Evolutionary conservation across 225 moss, liverwort and hornwort genomes (phyloP), one percentile per base, ranked within the genome.

Genomic region (Asterella californica): DNA sequence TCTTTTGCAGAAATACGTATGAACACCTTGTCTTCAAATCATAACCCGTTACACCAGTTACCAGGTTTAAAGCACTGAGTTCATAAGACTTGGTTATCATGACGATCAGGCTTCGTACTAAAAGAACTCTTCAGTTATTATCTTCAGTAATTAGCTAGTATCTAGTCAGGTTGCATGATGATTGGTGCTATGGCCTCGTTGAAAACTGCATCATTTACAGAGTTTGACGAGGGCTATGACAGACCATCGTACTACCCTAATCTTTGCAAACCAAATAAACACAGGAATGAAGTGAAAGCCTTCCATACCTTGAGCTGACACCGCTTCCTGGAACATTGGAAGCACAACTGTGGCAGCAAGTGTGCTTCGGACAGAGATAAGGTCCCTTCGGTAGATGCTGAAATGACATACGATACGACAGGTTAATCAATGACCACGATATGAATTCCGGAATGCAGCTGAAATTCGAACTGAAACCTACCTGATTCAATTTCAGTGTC

Each of bases 381-480:
- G 97, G 94, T 9, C 97, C 94, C 81, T 93, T 99, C 38, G 93
- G 92, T 48, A 93, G 91, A 72, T 95, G 93, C 92, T 93, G 90
- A 82, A 83, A 83, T 75, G 45, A 70, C 71, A 62, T 14, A 42
- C 36, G 8, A 75, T 24, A 59, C 37, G 36, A 38, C 37, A 21
- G 65, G 36, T 57, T 57, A 21, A 46, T 70, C 67, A 70, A 57
- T 76, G 52, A 36, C 32, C 75, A 22, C 37, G 25, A 37, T 34
- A 25, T 24, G 37, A 70, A 37, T 4, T 54, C 54, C 1, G 25
- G 2, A 50, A 50, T 17, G n/a, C 6, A 72, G 47, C 8, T 45
- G 24, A 4, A 15, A 46, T 48, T 72, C 45, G 72, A 72, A 50
- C 73, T 14, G 21, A 36, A 2, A 45, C 0, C 36, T 32, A 18